These are phyloP conservation scores for Aspergillus persii DNA, from an alignment of 2,329 filamentous ascomycete genomes.

Conservation along the genomic window DNA sequence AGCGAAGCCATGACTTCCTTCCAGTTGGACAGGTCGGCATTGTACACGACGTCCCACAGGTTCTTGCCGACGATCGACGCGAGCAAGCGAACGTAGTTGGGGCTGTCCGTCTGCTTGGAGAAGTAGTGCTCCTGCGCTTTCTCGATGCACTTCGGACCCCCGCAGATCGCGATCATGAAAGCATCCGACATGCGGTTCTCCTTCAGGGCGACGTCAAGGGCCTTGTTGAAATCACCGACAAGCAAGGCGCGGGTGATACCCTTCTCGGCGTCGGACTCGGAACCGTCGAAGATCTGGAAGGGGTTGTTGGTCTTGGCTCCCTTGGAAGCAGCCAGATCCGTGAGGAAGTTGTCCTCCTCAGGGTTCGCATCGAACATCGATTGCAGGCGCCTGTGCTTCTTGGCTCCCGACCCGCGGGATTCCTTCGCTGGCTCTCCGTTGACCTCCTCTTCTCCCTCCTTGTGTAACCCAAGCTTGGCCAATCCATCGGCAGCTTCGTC, in stretches of 20 bases:
- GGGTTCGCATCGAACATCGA: constrained; percentile 75
- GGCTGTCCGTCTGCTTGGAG: constrained; percentile 73
- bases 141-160: constrained; percentile 87
- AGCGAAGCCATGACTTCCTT: constrained; percentile 95
- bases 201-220: constrained; percentile 81
- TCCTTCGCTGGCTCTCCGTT: constrained; percentile 50
- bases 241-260: constrained; percentile 83
- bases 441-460: constrained; percentile 33
- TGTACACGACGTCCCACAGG: constrained; percentile 96
- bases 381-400: constrained; percentile 64
- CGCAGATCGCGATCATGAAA: constrained; percentile 96
- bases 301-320: constrained; percentile 91
- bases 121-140: constrained; percentile 93
- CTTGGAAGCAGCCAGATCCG: constrained; percentile 80
- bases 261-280: constrained; percentile 81
- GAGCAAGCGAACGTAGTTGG: constrained; percentile 88
- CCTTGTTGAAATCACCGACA: constrained; percentile 85
- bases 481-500: constrained; percentile 49
- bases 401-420: constrained; percentile 46
- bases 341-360: constrained; percentile 82
- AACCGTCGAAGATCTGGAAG: constrained; percentile 82
- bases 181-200: constrained; percentile 92
- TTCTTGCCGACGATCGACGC: constrained; percentile 94
- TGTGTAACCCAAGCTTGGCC: constrained; percentile 42
- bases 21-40: constrained; percentile 89